These are phyloP conservation scores for Corynascus novoguineensis DNA, from an alignment of 495 filamentous ascomycete genomes.

Conservation along the genomic window DNA sequence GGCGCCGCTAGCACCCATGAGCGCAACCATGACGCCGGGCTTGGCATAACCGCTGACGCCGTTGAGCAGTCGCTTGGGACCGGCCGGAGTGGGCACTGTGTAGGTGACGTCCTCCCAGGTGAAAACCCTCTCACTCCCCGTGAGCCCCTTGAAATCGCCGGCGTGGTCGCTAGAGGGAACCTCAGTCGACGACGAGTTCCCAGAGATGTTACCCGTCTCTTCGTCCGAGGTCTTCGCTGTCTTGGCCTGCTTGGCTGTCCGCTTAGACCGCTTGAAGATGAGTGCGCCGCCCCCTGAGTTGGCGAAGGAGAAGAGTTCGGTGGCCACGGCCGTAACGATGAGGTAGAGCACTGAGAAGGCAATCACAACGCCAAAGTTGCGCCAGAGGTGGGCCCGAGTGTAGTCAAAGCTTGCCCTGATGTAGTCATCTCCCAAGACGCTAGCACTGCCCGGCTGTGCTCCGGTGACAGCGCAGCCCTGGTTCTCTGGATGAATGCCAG, in stretches of 20 bases:
- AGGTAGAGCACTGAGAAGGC: conserved; percentile 67
- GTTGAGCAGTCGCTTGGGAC: conserved; percentile 58
- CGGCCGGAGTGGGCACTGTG: conserved; percentile 58
- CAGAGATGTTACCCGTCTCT: conserved; percentile 37
- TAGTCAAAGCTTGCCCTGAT: conserved; percentile 53
- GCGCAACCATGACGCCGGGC: conserved; percentile 71
- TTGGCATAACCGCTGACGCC: conserved; percentile 70
- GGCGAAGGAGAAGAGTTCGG: conserved; percentile 49
- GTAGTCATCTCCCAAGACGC: conserved; percentile 57
- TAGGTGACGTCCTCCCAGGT: conserved; percentile 59
- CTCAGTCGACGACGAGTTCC: conserved; percentile 20
- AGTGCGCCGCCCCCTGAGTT: conserved; percentile 30
- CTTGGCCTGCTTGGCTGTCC: conserved; percentile 29
- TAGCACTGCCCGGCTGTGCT: conserved; percentile 44
- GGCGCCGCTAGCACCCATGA: conserved; percentile 82
- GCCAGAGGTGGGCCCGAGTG: conserved; percentile 63
- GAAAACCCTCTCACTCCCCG: conserved; percentile 38
- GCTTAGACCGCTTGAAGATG: conserved; percentile 32
- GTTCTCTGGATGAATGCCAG: conserved; percentile 43
- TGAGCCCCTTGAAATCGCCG: conserved; percentile 12
- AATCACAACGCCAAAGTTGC: conserved; percentile 72
- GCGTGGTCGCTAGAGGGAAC: conserved; percentile 28
- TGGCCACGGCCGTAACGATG: conserved; percentile 56
- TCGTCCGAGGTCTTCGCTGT: conserved; percentile 26
- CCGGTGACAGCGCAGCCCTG: conserved; percentile 59